Evolutionary conservation across 1,284 basidiomycete species (phyloP), one percentile per base, ranked within the genome.

Genomic region (Fomitiporia mediterranea): DNA sequence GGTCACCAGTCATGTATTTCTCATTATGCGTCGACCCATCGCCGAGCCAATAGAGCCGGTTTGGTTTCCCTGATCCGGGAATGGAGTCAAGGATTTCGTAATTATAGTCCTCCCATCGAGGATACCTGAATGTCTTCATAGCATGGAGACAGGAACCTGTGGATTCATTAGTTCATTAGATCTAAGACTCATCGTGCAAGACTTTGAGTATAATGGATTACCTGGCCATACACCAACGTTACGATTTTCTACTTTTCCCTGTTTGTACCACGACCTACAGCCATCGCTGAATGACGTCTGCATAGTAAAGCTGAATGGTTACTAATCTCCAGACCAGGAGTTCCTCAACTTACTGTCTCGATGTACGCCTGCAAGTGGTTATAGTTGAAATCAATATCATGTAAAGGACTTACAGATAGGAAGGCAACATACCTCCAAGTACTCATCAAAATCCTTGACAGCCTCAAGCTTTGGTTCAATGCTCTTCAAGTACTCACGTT

Each of bases 221-320:
- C 81, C 81, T 30, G 83, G 83, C 81, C 81, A 86, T 2, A 86
- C 67, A 0, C 72, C 81, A 21, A 74, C 73, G 2, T 84, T 70
- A 1, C 79, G 73, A 2, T 83, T 82, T 56, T 83, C 79, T 61
- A 75, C 74, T 59, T 77, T 77, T 2, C 81, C 81, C 40, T 69
- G 71, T 64, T 86, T 86, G 63, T 86, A 86, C 84, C 84, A 87
- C 2, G 81, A 81, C 3, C 76, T 71, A 62, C 83, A 85, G 55
- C 77, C 76, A 50, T 77, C 75, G 34, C 74, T 74, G 64, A 76
- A 85, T 1, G 84, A 80, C 1, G 80, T 82, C 79, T 83, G 23
- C 13, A 27, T 13, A 17, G 38, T 19, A 6, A 15, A 35, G 7
- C 19, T 6, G 0, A 21, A 7, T 9, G n/a, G 4, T 15, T 17